Evolutionary conservation across 805 yeast genomes (phyloP), one percentile per base, ranked within the genome.

Genomic region (Metschnikowia sp.): DNA sequence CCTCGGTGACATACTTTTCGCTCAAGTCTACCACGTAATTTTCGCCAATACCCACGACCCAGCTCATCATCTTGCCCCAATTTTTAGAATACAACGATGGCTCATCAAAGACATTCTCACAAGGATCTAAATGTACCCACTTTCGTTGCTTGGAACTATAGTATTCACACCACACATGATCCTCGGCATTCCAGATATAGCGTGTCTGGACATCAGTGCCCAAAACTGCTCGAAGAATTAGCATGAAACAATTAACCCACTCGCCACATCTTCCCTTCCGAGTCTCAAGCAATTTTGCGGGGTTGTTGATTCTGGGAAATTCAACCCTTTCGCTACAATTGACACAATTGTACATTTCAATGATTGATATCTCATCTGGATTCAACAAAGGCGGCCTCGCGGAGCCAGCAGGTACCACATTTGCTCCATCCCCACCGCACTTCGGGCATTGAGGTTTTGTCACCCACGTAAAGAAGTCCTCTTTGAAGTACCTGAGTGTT

Each of bases 131-230:
- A 64, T 92, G 98, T 15, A 91, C 74, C 97, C 98, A 92, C 45
- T 89, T 66, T 38, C 75, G 64, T 53, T 79, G 70, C 18, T 67
- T 58, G 0, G 57, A 63, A 1, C 96, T 86, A 62, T 81, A 91
- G 57, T 86, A 84, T 60, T 92, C 98, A 58, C 95, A 86, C 98
- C 98, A 92, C 1, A 88, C 97, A 63, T 92, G 98, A 62, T 92
- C 98, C 62, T 92, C 98, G 8, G 78, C 70, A 63, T 89, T 90
- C 95, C 95, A 88, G 2, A 91, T 69, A 59, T 85, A 90, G 43
- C 98, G 68, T 11, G 66, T 49, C 32, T 55, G 55, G 12, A 59
- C 51, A 18, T 61, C 65, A 2, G 60, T 45, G 1, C 80, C 79
- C 28, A 81, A 71, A 37, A 91, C 68, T 0, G 96, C 81, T 28